Evolutionary conservation across 1,284 basidiomycete species (phyloP).

Genomic region (Psilocybe mexicana): DNA sequence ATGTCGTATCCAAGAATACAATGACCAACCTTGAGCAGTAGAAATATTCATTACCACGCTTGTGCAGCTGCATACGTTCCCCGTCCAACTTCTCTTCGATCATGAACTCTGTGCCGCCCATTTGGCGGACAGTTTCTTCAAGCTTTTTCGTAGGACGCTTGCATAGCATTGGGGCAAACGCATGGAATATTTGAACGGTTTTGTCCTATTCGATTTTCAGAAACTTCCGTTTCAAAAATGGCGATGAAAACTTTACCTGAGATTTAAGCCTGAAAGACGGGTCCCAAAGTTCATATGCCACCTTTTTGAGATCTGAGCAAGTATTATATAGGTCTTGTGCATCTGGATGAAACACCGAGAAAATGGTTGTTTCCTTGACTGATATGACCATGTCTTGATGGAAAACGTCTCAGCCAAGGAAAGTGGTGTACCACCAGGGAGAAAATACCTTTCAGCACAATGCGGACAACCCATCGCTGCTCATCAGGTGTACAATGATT

Average conservation of each 20-base stretch:
- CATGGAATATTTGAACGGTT: slow-evolving; percentile 74
- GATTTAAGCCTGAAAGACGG: slow-evolving; percentile 60
- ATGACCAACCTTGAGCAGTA: slow-evolving; percentile 80
- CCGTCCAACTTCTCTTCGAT: slow-evolving; percentile 97
- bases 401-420: not conserved
- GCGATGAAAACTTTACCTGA: slow-evolving; percentile 41
- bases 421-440: not conserved
- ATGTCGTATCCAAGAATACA: not conserved
- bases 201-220: slow-evolving; percentile 61
- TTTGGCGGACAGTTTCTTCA: slow-evolving; percentile 80
- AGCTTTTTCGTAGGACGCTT: slow-evolving; percentile 80
- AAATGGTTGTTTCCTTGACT: slow-evolving; percentile 86
- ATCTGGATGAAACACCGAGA: slow-evolving; percentile 87
- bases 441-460: slow-evolving; percentile 83
- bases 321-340: slow-evolving; percentile 91
- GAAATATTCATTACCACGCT: slow-evolving; percentile 83
- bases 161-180: slow-evolving; percentile 93
- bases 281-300: slow-evolving; percentile 81
- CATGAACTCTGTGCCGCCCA: slow-evolving; percentile 73
- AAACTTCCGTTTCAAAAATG: not conserved
- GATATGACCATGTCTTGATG: slow-evolving; percentile 72
- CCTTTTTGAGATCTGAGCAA: slow-evolving; percentile 91
- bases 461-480: slow-evolving; percentile 89
- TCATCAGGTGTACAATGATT: slow-evolving; percentile 79
- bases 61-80: slow-evolving; percentile 93